Evolutionary conservation across 2,329 filamentous ascomycete genomes (phyloP).

Genomic region (Xylariomycetidae sp.): DNA sequence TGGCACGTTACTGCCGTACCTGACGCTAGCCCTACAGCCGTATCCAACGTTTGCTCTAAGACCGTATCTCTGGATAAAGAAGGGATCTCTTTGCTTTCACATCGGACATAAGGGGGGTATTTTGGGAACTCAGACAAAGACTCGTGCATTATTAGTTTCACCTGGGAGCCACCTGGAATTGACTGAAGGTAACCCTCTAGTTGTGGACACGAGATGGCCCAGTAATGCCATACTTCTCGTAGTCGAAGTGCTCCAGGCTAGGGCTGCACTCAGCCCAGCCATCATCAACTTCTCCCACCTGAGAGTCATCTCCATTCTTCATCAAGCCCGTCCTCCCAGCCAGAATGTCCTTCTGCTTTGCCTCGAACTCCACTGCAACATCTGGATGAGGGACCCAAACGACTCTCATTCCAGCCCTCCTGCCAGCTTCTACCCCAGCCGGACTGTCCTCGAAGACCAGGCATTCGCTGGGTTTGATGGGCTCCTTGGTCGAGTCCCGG

Average conservation of each 20-base stretch:
- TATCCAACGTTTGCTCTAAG: no score
- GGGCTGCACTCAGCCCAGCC: conserved; percentile 5
- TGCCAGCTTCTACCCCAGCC: conserved; percentile 61
- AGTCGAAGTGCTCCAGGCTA: conserved; percentile 3
- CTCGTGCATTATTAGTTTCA: no score
- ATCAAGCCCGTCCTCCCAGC: conserved; percentile 18
- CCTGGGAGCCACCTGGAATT: no score
- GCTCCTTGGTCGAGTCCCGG: conserved; percentile 36
- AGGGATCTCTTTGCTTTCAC: no score
- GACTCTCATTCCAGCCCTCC: conserved; percentile 66
- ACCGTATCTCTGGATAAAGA: no score
- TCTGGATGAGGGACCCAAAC: conserved; percentile 64
- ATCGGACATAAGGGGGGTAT: no score
- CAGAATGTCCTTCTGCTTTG: conserved; percentile 16
- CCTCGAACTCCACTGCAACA: conserved; percentile 32
- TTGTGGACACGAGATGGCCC: no score
- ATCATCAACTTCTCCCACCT: conserved; percentile 4
- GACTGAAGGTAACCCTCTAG: no score
- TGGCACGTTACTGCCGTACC: no score
- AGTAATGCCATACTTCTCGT: conserved; percentile 4
- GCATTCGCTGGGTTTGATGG: conserved; percentile 57
- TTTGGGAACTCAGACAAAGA: no score
- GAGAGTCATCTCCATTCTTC: conserved; percentile 2
- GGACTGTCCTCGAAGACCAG: conserved; percentile 70
- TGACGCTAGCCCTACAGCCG: no score